Evolutionary conservation across 1,284 basidiomycete species (phyloP).

Genomic region (Pseudozyma flocculosa): DNA sequence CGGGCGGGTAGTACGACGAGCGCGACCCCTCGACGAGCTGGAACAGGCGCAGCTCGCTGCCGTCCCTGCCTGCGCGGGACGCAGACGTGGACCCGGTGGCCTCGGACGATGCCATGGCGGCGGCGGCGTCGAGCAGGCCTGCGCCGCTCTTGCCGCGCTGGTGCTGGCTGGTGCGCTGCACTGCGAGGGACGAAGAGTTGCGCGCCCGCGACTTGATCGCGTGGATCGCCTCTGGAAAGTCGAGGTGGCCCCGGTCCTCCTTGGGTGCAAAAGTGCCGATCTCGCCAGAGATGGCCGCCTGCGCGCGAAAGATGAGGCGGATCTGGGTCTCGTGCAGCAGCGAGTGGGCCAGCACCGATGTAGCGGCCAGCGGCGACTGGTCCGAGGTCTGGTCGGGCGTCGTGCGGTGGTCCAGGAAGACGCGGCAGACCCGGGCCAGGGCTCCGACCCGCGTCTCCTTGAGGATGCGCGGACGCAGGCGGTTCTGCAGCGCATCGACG

Average conservation of each 20-base stretch:
- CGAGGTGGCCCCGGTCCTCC: conserved; percentile 21
- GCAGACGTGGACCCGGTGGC: conserved; percentile 9
- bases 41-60: conserved; percentile 32
- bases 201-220: conserved; percentile 6
- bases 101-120: conserved; percentile 13
- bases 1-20: conserved; percentile 25
- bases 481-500: not conserved
- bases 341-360: conserved; percentile 4
- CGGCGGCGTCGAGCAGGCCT: conserved; percentile 29
- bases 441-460: not conserved
- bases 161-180: conserved; percentile 3
- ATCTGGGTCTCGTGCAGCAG: conserved; percentile 22
- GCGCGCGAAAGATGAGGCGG: conserved; percentile 18
- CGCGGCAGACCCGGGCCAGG: not conserved
- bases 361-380: too few relatives aligned
- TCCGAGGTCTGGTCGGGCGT: too few relatives aligned
- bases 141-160: conserved; percentile 31
- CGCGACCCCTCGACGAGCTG: conserved; percentile 5
- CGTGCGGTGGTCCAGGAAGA: too few relatives aligned
- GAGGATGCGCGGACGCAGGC: conserved; percentile 1
- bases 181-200: too few relatives aligned
- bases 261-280: conserved; percentile 17
- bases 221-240: conserved; percentile 22
- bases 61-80: too few relatives aligned
- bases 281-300: conserved; percentile 13